Evolutionary conservation across 257 asterid species (phyloP), one percentile per base, ranked within the genome.

Genomic region (Solanum okadae): DNA sequence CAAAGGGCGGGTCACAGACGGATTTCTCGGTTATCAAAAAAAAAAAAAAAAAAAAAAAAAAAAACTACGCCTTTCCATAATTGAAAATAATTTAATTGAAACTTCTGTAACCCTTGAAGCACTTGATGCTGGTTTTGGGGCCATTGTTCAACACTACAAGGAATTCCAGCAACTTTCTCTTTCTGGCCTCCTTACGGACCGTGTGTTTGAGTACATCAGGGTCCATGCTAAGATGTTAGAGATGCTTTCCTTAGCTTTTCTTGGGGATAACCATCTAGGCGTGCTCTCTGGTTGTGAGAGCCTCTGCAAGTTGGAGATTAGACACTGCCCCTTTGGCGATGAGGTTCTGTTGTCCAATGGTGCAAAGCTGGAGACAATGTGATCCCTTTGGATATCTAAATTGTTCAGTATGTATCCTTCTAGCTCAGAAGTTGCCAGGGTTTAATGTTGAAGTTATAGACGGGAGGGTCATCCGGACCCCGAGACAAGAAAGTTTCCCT

Each of bases 381-480:
- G 29, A 27, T 27, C 29, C 29, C 29, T 27, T 73, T 86, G 89
- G 90, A 46, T 89, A 87, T 87, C 87, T 13, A 77, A 87, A 89
- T 77, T 89, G 91, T 87, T 33, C 76, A 18, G 88, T 8, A 38
- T 38, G 44, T 38, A 38, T 77, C 71, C 83, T 89, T 42, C 75
- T 90, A 13, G 90, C 71, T 8, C 82, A 78, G 63, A 88, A 90
- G 78, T 75, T 90, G 72, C 90, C 91, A 25, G 63, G 87, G 82
- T 83, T 89, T 25, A 89, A 89, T 56, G 75, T 89, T 40, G 89
- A 89, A 34, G 85, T 87, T 29, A 52, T 84, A 76, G 85, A 90
- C 67, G 85, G 88, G 88, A 87, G 92, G 87, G 81, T 49, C 8
- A 44, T 67, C 68, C 13, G n/a, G 3, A 91, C 4, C 87, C 88